Percentiles rank a stretch among this genome's conserved stretches.
Conservation (phyloP, 805 yeast genomes). For the Priceomyces castillae region DNA sequence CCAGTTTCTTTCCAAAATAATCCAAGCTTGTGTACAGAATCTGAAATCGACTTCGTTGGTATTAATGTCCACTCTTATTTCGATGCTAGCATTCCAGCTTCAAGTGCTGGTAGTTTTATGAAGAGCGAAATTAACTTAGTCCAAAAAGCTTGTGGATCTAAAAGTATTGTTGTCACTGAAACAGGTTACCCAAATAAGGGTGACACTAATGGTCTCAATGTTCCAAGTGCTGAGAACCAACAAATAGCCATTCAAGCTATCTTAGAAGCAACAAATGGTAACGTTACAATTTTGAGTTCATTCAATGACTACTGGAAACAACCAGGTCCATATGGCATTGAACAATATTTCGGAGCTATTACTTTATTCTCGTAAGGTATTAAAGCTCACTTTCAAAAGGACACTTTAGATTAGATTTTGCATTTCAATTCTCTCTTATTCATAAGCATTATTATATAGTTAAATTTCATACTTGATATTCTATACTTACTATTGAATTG, state of each 20-base stretch:
- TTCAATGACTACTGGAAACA: slow-evolving; percentile 83
- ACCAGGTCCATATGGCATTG: slow-evolving; percentile 82
- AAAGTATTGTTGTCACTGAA: slow-evolving; percentile 66
- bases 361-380: slow-evolving; percentile 26
- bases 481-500: too few relatives aligned
- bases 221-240: slow-evolving; percentile 73
- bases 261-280: slow-evolving; percentile 53
- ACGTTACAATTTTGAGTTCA: slow-evolving; percentile 73
- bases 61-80: slow-evolving; percentile 87
- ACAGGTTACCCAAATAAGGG: slow-evolving; percentile 90
- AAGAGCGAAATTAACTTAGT: slow-evolving; percentile 58
- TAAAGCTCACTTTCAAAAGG: not conserved
- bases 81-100: slow-evolving; percentile 59
- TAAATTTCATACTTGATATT: not conserved
- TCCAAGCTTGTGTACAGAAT: slow-evolving; percentile 65
- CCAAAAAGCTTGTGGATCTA: slow-evolving; percentile 52
- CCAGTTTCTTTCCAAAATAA: slow-evolving; percentile 66
- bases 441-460: not conserved
- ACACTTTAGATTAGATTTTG: not conserved
- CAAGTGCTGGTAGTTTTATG: slow-evolving; percentile 68
- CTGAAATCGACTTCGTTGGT: slow-evolving; percentile 79
- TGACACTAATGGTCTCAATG: slow-evolving; percentile 63
- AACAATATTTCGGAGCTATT: slow-evolving; percentile 79
- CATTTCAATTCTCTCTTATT: slow-evolving; percentile 1
- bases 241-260: slow-evolving; percentile 62